Conservation (phyloP, 768 basidiomycete genomes). For the Leccinum fibrillosum region DNA sequence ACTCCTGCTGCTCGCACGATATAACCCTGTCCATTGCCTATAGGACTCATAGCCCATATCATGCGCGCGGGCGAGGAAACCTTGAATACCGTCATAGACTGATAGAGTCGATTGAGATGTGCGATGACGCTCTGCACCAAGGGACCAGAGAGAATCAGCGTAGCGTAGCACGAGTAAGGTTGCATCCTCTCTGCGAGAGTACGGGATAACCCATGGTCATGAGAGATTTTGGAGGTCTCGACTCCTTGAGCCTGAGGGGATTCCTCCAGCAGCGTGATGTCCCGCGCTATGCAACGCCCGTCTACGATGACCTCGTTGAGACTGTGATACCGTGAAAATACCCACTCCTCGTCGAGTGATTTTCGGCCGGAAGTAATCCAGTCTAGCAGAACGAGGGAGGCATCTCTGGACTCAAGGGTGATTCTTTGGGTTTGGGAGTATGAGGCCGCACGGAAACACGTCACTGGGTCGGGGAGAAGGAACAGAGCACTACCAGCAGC, state of each 20-base stretch:
- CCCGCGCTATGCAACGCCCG: slow-evolving; percentile 65
- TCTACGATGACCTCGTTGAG: slow-evolving; percentile 77
- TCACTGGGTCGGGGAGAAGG: slow-evolving; percentile 89
- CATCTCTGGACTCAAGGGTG: slow-evolving; percentile 46
- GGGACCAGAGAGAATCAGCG: slow-evolving; percentile 76
- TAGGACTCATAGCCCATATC: slow-evolving; percentile 77
- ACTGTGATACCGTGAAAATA: slow-evolving; percentile 79
- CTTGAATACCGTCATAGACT: slow-evolving; percentile 61
- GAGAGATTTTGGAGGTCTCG: slow-evolving; percentile 8
- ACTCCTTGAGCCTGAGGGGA: neutral
- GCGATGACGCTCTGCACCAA: slow-evolving; percentile 45
- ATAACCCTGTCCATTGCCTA: slow-evolving; percentile 45
- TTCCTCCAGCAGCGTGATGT: slow-evolving; percentile 75
- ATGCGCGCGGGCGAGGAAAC: slow-evolving; percentile 49
- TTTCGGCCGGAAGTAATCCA: slow-evolving; percentile 91
- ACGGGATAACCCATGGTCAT: slow-evolving; percentile 35
- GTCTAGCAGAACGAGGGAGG: slow-evolving; percentile 77
- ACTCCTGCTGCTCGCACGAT: slow-evolving; percentile 72
- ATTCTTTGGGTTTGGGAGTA: slow-evolving; percentile 87
- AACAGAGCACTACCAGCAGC: slow-evolving; percentile 56
- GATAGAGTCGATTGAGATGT: slow-evolving; percentile 48
- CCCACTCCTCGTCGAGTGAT: slow-evolving; percentile 86
- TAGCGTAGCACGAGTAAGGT: slow-evolving; percentile 91
- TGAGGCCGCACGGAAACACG: slow-evolving; percentile 80
- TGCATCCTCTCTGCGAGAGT: slow-evolving; percentile 57